Evolutionary conservation across 2,329 filamentous ascomycete species (phyloP), one percentile per base, ranked within the genome.

Genomic region (Bimuria novae-zelandiae): DNA sequence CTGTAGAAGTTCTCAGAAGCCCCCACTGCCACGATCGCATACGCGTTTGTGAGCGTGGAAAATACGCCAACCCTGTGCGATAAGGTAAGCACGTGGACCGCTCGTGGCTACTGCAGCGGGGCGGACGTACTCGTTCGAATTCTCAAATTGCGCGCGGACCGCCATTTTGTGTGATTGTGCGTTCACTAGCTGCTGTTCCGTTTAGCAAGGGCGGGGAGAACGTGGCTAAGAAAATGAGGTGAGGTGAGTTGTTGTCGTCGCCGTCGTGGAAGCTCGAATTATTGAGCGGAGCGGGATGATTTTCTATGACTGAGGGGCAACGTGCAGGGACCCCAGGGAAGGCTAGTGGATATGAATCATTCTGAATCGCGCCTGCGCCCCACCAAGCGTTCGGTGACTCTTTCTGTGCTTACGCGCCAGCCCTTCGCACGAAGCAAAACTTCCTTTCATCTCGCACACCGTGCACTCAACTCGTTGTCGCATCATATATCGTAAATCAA

Each of bases 1-100:
- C 85, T 92, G 86, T 97, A 97, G 79, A 99, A 99, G 84, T 97
- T 97, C 82, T 97, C 92, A 71, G 91, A 96, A 67, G 90, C 92
- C 72, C 94, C 94, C 63, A 96, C 86, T 61, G 93, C 92, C 67
- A 97, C 91, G 68, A 99, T 84, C 67, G 92, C 92, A 78, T 96
- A 99, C 55, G 91, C 93, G 79, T 99, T 99, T 65, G 94, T 99
- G 74, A 99, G 89, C 57, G 91, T 96, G 56, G 92, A 80, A 78
- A 99, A 99, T 73, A 97, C 94, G 75, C 94, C 94, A 73, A 99
- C 90, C 80, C 92, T 97, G 70, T 27, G 48, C 44, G 51, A 39
- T 44, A 46, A 10, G 19, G 14, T 55, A 44, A 67, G 61, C 42
- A 56, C 17, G 21, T 17, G 29, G 27, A 14, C 42, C 47, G 25